phyloP scores from a whole-genome alignment of 2,329 filamentous ascomycete species.

The Fusarium sp. region DNA sequence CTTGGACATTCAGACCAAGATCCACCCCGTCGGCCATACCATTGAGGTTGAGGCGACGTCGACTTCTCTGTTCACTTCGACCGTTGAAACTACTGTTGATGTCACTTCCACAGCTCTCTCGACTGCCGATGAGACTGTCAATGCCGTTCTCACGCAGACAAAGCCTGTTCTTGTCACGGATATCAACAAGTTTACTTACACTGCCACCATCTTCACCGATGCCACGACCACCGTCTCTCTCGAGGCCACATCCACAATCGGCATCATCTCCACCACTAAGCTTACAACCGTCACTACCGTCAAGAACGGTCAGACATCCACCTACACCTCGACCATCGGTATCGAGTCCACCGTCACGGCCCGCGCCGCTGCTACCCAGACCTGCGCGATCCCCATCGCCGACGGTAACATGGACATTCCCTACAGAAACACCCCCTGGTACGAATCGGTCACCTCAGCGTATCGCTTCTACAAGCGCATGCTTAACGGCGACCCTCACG shows the following conservation, averaged over 20 bases:
- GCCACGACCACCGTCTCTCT: conserved; percentile 7
- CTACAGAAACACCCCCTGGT: background rate
- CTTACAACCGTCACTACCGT: background rate
- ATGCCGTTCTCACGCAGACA: background rate
- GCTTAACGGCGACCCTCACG: background rate
- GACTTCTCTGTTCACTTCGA: conserved; percentile 6
- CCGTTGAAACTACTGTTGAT: conserved; percentile 11
- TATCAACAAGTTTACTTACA: conserved; percentile 18
- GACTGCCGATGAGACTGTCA: conserved; percentile 3
- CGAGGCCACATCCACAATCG: conserved; percentile 12
- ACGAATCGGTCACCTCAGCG: background rate
- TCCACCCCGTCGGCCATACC: background rate
- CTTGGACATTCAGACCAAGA: conserved; percentile 5
- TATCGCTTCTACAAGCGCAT: background rate
- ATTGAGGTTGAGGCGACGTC: background rate
- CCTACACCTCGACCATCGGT: background rate
- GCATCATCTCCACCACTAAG: background rate
- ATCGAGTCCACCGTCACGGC: conserved; percentile 9
- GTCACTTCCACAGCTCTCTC: conserved; percentile 13
- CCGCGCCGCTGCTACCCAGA: background rate
- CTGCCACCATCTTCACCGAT: conserved; percentile 12
- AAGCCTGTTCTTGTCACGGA: conserved; percentile 11
- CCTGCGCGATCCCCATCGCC: conserved; percentile 6
- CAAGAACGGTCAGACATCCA: conserved; percentile 9
- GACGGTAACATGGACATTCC: background rate